Percentiles rank a stretch among this genome's conserved stretches.
phyloP scores from a whole-genome alignment of 2,329 filamentous ascomycete genomes.

The Gyromitra esculenta region DNA sequence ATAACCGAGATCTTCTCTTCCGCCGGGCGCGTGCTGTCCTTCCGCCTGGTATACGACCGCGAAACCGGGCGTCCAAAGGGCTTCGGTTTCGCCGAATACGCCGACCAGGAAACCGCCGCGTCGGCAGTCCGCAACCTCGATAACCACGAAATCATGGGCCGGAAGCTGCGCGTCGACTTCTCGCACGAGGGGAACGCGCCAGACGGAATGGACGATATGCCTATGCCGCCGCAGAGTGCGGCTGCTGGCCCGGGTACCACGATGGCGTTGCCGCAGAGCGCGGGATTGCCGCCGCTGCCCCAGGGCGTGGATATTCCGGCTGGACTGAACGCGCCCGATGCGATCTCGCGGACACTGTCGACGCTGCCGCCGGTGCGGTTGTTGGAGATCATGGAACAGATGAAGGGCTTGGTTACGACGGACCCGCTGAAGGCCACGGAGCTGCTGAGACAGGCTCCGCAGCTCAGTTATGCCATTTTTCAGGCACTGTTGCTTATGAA shows the following conservation, averaged over 20 bases:
- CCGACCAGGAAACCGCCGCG: conserved; percentile 73
- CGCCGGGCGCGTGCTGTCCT: conserved; percentile 73
- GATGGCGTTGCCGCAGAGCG: neutral
- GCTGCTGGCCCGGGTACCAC: neutral
- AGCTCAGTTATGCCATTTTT: conserved; percentile 76
- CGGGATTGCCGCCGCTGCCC: conserved; percentile 69
- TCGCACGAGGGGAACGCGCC: conserved; percentile 73
- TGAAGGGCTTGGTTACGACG: conserved; percentile 71
- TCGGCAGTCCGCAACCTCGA: conserved; percentile 76
- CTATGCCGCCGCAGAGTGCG: conserved; percentile 61
- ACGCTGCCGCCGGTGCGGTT: conserved; percentile 71
- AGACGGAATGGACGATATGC: conserved; percentile 59
- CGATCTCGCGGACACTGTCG: conserved; percentile 72
- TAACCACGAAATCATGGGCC: conserved; percentile 74
- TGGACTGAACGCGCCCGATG: conserved; percentile 71
- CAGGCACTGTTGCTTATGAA: conserved; percentile 75
- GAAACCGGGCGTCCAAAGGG: conserved; percentile 75
- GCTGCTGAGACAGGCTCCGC: conserved; percentile 71
- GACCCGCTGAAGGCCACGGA: conserved; percentile 72
- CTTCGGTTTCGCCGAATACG: conserved; percentile 75
- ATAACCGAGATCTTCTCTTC: conserved; percentile 74
- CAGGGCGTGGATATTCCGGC: conserved; percentile 71
- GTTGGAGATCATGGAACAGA: conserved; percentile 74
- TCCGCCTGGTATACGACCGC: conserved; percentile 75
- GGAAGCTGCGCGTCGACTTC: conserved; percentile 75